phyloP scores from a whole-genome alignment of 148 eudicot genomes.

The Rhododendron ferrugineum region DNA sequence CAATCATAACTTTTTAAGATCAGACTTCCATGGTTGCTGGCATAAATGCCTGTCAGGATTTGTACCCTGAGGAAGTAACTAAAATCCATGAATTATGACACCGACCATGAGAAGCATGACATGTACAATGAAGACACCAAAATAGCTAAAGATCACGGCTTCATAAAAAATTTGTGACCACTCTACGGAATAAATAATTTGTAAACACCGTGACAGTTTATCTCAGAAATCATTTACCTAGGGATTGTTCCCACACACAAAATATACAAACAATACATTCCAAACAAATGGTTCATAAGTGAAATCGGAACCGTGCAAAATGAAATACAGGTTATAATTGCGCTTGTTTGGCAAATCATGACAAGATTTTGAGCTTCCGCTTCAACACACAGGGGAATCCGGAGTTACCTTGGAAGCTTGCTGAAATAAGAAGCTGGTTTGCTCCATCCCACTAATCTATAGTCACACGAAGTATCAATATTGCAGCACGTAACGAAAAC shows the following conservation, averaged over 20 bases:
- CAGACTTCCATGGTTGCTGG: not conserved
- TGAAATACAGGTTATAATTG: not conserved
- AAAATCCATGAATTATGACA: not conserved
- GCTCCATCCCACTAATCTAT: conserved; percentile 97
- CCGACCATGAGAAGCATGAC: not conserved
- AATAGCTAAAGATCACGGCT: not conserved
- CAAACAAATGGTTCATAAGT: not conserved
- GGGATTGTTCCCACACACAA: not conserved
- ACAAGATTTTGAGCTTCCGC: not conserved
- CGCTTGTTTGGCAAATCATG: not conserved
- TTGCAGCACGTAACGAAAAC: not conserved
- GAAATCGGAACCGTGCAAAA: conserved; percentile 3
- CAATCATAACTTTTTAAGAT: not conserved
- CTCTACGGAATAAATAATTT: not conserved
- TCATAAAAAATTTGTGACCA: not conserved
- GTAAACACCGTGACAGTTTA: not conserved
- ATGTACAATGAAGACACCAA: not conserved
- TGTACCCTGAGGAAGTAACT: not conserved
- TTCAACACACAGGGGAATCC: not conserved
- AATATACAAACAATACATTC: not conserved
- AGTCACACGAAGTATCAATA: not conserved
- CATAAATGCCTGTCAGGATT: not conserved
- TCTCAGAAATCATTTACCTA: not conserved
- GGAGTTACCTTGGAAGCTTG: conserved; percentile 79
- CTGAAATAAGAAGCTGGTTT: conserved; percentile 93